A percentile compares a stretch with the other conserved stretches of the same genome.
These are phyloP conservation scores for Selenicereus undatus DNA, from an alignment of 148 eudicot genomes.

Conservation along the genomic window DNA sequence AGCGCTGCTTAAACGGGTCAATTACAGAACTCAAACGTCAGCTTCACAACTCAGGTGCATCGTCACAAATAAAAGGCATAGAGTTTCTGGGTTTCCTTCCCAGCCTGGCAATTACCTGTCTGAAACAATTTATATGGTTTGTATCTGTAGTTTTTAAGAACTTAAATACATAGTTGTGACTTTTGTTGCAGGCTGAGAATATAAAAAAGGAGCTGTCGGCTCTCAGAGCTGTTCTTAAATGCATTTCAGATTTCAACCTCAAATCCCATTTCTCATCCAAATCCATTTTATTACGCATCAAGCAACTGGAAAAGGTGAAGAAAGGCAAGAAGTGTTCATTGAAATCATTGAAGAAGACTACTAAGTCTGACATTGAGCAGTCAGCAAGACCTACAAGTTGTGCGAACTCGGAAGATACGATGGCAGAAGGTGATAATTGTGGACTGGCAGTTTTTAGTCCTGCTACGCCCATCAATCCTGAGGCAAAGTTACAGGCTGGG, in stretches of 20 bases:
- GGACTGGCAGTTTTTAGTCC: background rate
- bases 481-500: background rate
- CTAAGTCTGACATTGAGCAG: background rate
- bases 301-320: conserved; percentile 19
- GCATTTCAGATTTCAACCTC: conserved; percentile 24
- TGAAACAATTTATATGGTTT: background rate
- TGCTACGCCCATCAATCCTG: background rate
- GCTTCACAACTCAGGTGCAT: too few species aligned
- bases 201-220: background rate
- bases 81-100: too few species aligned
- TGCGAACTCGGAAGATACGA: background rate
- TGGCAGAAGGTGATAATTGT: background rate
- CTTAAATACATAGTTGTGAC: background rate
- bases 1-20: too few species aligned
- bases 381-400: background rate
- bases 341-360: background rate
- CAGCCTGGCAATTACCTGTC: too few species aligned
- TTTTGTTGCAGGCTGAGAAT: conserved; percentile 14
- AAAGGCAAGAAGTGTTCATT: background rate
- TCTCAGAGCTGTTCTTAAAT: conserved; percentile 14
- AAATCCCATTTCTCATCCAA: conserved; percentile 7
- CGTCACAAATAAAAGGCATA: too few species aligned
- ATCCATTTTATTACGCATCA: conserved; percentile 13
- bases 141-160: background rate
- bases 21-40: too few species aligned